Base-by-base conservation (phyloP, 2,329 filamentous ascomycete genomes). In the Dactylellina parvicollis region DNA sequence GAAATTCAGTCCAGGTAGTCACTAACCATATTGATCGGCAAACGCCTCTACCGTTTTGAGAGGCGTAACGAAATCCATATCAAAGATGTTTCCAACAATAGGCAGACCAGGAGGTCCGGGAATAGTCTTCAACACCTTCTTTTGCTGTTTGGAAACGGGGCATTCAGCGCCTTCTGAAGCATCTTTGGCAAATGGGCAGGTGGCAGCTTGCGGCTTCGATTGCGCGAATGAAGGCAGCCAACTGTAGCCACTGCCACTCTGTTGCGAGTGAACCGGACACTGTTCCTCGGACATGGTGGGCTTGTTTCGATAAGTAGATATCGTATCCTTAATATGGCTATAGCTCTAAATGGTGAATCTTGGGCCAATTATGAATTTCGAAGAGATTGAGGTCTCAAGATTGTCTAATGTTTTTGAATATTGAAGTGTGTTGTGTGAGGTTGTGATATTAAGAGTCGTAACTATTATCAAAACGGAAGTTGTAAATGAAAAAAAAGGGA, bases 101-200 rank as follows among this genome's bases (percentile, higher is more conserved):
- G 88, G 89, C 64, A 89, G 81, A 1, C 86, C 87, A 60, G 83
- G 83, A 24, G 89, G 89, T 49, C 86, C 84, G 1, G 89, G 89
- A 59, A 92, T 89, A 1, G 84, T 82, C 24, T 73, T 73, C 14
- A 73, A 54, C 16, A 24, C 38, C 54, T 66, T 73, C 60, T 60
- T 66, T 30, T 60, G 24, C 52, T n/a, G n/a, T n/a, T 59, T 59
- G 12, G 59, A 50, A 10, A 44, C 40, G 24, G 67, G 59, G n/a
- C 69, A 60, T 12, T 57, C 54, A 24, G 54, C 34, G 12, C 66
- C 66, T 34, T 55, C 66, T 9, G 61, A 36, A 5, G 69, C 54
- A 55, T 66, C 55, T 44, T 73, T 65, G 10, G 60, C 52, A 26
- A 59, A 73, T 3, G 69, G 69, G 36, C 69, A 73, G 14, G 69